Evolutionary conservation across 1,284 basidiomycete genomes (phyloP), one percentile per base, ranked within the genome.

Genomic region (Cutaneotrichosporon cutaneum): DNA sequence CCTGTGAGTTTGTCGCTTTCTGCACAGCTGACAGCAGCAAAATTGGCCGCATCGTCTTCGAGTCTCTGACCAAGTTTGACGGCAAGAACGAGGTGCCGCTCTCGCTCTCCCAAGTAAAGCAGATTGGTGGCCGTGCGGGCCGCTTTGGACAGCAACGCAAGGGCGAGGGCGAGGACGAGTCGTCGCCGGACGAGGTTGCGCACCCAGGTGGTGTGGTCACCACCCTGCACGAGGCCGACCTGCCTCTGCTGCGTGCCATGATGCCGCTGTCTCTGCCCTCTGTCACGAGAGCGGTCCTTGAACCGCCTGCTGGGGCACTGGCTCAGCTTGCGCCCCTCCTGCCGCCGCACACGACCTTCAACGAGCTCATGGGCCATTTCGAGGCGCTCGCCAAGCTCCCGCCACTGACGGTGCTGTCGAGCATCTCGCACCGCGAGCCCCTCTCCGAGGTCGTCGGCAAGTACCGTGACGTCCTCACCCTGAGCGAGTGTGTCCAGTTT

Each of bases 91-190:
- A 84, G 16, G 77, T 82, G 0, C 78, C 82, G 0, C 82, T 99
- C 2, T 86, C 89, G 0, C 79, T 86, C 2, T 91, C 92, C 0
- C 89, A 92, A 73, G 87, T 92, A 78, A 99, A 98, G 77, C 95
- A 99, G 77, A 98, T 99, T 56, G 94, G 91, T 0, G 95, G 95
- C 5, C 86, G 96, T 51, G 96, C 96, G 0, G 95, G 95, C 4
- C 88, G 96, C 1, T 99, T 87, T 77, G 93, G 93, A 1, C 80
- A 90, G 59, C 86, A 88, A 51, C 55, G 63, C 44, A 22, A 16
- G 32, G 44, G 36, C 2, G 33, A 27, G 27, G 35, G 33, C n/a
- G 47, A 36, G 27, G 58, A 24, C 50, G 39, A n/a, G 47, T 14
- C 50, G 2, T 58, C 58, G 11, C 58, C 62, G 11, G 71, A 72